Conservation (phyloP, 2,329 filamentous ascomycete species). For the Chaetomium strumarium region DNA sequence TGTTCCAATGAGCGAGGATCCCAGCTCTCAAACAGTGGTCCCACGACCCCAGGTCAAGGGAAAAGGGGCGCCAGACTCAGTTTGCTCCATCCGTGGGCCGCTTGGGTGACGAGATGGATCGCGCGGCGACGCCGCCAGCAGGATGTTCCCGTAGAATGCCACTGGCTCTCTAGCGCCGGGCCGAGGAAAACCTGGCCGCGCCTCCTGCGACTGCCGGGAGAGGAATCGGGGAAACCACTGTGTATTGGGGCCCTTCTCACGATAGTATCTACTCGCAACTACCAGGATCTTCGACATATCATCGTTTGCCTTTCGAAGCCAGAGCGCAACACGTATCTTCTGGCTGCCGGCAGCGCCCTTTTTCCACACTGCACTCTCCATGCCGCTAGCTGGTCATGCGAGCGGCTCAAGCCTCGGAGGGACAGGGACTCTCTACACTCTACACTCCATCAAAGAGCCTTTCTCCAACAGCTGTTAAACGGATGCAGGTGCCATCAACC, state of each 20-base stretch:
- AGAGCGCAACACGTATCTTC: background rate
- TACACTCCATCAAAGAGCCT: no score
- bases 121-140: background rate
- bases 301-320: background rate
- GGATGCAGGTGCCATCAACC: no score
- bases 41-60: conserved; percentile 13
- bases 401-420: background rate
- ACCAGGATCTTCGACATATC: no score
- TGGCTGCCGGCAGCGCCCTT: background rate
- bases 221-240: background rate
- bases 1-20: conserved; percentile 18
- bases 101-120: background rate
- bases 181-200: background rate
- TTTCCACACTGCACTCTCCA: conserved; percentile 24
- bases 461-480: no score
- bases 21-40: conserved; percentile 11
- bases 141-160: background rate
- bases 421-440: no score
- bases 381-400: conserved; percentile 16
- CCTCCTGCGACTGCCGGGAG: background rate
- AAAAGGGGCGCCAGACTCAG: background rate
- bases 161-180: background rate
- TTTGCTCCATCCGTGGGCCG: background rate
- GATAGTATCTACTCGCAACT: no score
- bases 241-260: background rate